Percentiles rank a stretch among this genome's conserved stretches.
phyloP scores from a whole-genome alignment of 2,329 filamentous ascomycete species.

The Monilinia polystroma region DNA sequence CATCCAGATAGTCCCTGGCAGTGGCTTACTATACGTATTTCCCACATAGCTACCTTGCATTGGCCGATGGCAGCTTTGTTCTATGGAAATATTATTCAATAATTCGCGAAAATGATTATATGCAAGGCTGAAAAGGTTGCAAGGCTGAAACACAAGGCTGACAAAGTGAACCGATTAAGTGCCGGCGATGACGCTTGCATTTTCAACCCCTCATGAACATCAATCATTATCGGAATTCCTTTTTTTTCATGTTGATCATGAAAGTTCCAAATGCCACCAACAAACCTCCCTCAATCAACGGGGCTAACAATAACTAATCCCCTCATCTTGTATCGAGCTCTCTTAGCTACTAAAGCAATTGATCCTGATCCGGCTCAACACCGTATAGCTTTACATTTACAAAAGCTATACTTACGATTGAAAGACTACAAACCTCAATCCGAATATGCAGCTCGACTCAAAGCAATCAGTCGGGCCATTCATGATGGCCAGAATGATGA shows the following conservation, averaged over 20 bases:
- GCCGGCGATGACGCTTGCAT: slow-evolving; percentile 20
- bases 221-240: not conserved
- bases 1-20: not conserved
- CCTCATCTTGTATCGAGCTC: slow-evolving; percentile 70
- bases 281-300: slow-evolving; percentile 43
- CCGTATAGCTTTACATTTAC: slow-evolving; percentile 70
- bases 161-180: slow-evolving; percentile 3
- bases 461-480: slow-evolving; percentile 55
- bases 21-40: too few species aligned
- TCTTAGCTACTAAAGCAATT: slow-evolving; percentile 62
- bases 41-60: too few species aligned
- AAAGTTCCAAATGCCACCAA: slow-evolving; percentile 38
- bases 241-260: slow-evolving; percentile 9
- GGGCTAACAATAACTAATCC: slow-evolving; percentile 65
- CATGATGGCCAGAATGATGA: slow-evolving; percentile 36
- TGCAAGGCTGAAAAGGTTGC: slow-evolving; percentile 4
- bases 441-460: slow-evolving; percentile 66
- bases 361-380: slow-evolving; percentile 70
- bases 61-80: too few species aligned
- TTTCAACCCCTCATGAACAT: slow-evolving; percentile 3
- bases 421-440: slow-evolving; percentile 75
- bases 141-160: slow-evolving; percentile 10
- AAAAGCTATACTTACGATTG: slow-evolving; percentile 71
- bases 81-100: not conserved
- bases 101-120: not conserved